These are phyloP conservation scores for Eucalyptus virginea DNA, from an alignment of 345 rosid species.

Conservation along the genomic window DNA sequence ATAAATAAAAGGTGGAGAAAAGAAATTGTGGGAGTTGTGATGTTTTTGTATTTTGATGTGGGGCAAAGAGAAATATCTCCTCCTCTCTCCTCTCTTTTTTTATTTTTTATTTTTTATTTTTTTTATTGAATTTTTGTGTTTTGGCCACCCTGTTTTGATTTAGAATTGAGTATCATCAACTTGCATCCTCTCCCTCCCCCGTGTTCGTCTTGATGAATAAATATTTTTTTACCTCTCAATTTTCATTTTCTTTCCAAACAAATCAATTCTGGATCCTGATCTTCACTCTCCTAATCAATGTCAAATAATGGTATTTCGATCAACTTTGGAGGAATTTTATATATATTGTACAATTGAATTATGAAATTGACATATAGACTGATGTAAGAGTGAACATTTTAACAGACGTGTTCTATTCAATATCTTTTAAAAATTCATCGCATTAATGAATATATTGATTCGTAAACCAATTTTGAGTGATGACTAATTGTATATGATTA, in stretches of 20 bases:
- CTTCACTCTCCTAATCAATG: too few relatives aligned
- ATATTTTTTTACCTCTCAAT: fast-evolving
- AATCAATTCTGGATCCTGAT: too few relatives aligned
- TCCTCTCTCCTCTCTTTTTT: background rate
- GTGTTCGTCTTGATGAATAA: background rate
- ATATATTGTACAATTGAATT: too few relatives aligned
- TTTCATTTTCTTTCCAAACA: too few relatives aligned
- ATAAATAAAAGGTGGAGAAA: background rate
- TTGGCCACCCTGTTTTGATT: background rate
- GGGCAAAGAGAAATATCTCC: background rate
- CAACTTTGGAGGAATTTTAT: too few relatives aligned
- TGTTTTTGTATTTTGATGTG: background rate
- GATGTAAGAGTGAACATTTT: too few relatives aligned
- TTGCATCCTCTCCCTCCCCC: background rate
- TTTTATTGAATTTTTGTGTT: background rate
- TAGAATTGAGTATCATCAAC: background rate
- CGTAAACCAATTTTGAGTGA: too few relatives aligned
- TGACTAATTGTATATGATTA: too few relatives aligned
- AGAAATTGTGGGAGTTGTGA: background rate
- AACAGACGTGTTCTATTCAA: fast-evolving
- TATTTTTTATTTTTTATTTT: too few relatives aligned
- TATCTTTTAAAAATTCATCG: fast-evolving
- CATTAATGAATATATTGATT: too few relatives aligned
- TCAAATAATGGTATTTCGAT: fast-evolving
- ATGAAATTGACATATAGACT: too few relatives aligned